phyloP scores from a whole-genome alignment of 257 asterid species.

The Paulownia fortunei region DNA sequence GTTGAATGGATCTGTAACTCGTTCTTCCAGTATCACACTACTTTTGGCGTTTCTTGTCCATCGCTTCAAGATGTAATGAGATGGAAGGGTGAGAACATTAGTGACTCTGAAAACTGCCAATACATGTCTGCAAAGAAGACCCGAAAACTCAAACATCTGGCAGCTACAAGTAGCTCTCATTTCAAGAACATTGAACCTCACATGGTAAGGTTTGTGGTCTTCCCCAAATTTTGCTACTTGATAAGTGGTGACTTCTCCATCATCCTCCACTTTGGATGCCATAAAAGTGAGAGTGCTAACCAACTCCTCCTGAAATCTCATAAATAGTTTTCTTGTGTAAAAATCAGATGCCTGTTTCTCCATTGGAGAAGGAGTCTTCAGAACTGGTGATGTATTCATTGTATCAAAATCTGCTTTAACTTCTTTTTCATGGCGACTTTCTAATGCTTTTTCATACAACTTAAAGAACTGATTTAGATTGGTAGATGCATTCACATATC shows the following conservation, averaged over 20 bases:
- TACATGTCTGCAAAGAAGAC: conserved; percentile 92
- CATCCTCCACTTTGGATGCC: conserved; percentile 84
- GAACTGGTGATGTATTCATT: conserved; percentile 65
- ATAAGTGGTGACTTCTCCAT: conserved; percentile 78
- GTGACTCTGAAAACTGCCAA: conserved; percentile 92
- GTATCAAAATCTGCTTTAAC: conserved; percentile 95
- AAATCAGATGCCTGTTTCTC: conserved; percentile 96
- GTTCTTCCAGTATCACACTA: conserved; percentile 70
- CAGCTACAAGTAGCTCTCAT: conserved; percentile 94
- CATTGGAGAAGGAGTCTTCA: conserved; percentile 98
- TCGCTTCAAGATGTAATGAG: conserved; percentile 78
- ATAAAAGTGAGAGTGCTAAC: conserved; percentile 86
- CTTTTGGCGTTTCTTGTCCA: conserved; percentile 97
- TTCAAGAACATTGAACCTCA: conserved; percentile 87
- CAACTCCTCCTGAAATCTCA: conserved; percentile 92
- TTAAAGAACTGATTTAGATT: conserved; percentile 83
- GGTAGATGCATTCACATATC: conserved; percentile 96
- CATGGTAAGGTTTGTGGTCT: conserved; percentile 73
- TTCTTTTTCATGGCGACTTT: conserved; percentile 98
- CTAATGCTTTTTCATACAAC: conserved; percentile 89
- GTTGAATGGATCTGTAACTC: conserved; percentile 56
- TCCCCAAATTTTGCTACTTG: conserved; percentile 87
- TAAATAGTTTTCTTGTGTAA: conserved; percentile 83
- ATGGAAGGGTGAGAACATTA: conserved; percentile 91
- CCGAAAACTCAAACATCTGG: conserved; percentile 95